phyloP scores from a whole-genome alignment of 164 flowering plant genomes.

The Cinnamomum chago region DNA sequence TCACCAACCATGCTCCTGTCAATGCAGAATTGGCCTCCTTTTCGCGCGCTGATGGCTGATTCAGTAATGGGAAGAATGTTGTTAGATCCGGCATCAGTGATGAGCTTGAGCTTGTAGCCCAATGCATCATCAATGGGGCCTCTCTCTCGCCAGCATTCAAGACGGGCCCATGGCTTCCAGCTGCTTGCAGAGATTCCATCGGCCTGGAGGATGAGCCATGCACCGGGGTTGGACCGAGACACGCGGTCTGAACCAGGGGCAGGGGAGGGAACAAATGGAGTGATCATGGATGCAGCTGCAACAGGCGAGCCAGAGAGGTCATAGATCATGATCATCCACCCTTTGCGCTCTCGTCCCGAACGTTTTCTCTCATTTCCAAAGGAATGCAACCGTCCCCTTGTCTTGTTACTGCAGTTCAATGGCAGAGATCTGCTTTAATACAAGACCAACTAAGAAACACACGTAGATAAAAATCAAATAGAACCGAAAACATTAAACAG shows the following conservation, averaged over 20 bases:
- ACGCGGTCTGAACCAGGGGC: conserved; percentile 61
- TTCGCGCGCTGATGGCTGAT: conserved; percentile 48
- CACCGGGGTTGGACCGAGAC: conserved; percentile 85
- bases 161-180: conserved; percentile 97
- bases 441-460: not conserved
- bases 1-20: conserved; percentile 40
- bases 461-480: not conserved
- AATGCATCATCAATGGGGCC: conserved; percentile 56
- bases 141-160: conserved; percentile 91
- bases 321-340: conserved; percentile 83
- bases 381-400: conserved; percentile 50
- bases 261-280: conserved; percentile 93
- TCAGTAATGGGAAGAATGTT: conserved; percentile 56
- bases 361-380: conserved; percentile 49
- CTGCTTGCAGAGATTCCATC: conserved; percentile 49
- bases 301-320: conserved; percentile 94
- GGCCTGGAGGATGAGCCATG: conserved; percentile 93
- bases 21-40: conserved; percentile 74
- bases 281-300: conserved; percentile 93
- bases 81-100: conserved; percentile 45
- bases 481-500: too few species aligned
- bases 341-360: conserved; percentile 66
- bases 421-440: conserved; percentile 51
- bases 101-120: conserved; percentile 83
- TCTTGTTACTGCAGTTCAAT: conserved; percentile 38